Base-by-base conservation (phyloP, 176 grass and related monocot genomes). In the Puya raimondii region DNA sequence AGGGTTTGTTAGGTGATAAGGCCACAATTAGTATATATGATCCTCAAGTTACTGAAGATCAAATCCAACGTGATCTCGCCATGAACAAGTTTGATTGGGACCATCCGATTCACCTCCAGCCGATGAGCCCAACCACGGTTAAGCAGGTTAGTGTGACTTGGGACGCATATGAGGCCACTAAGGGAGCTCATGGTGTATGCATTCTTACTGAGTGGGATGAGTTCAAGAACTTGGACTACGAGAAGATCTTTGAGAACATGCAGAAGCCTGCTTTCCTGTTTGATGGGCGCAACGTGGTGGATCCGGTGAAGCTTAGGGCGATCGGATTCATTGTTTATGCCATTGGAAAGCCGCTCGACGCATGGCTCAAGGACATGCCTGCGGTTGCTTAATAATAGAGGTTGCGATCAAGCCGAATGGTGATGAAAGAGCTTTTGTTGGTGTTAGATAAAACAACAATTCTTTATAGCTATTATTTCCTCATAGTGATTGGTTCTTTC, bases 11-110 rank as follows among this genome's bases (percentile, higher is more conserved):
- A 25, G 86, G 81, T 49, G 86, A 88, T 53, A 85, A 81, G 59
- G 86, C 81, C 74, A 85, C 65, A 33, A 79, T 88, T 54, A 88
- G 86, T 64, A 88, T 88, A 65, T 88, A 88, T 2, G 86, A 88
- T 42, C 86, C 86, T 0, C 86, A 88, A 68, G 86, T 88, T 65
- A 88, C 86, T 0, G 82, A 79, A 78, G 86, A 88, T 10, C 86
- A 88, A 78, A 88, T 88, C 70, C 86, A 85, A 26, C 81, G 86
- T 9, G 86, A 88, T 42, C 71, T 88, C 0, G 74, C 82, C 0
- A 85, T 88, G 86, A 88, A 78, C 74, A 88, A 88, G 71, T 88
- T 88, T 2, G 86, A 88, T 59, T 88, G 86, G 86, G 86, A 88
- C 52, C 86, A 88, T 63, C 86, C 86, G 0, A 33, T 81, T 65